Base-by-base conservation (phyloP, 2,329 filamentous ascomycete species). In the Xylaria hypoxylon region DNA sequence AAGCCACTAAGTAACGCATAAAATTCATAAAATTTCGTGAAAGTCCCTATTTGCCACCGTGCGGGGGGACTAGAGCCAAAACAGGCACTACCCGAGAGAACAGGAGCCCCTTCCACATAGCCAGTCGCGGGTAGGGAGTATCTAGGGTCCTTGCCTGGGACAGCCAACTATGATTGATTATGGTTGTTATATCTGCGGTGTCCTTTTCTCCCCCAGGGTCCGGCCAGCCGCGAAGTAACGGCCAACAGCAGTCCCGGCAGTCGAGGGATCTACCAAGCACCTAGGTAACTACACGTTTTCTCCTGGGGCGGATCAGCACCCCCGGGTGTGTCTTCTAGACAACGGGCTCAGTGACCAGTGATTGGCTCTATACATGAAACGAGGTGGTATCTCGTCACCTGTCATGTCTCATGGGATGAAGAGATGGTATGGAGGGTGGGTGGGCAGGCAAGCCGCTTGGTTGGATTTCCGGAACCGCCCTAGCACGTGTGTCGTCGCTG, bases 361-460 rank as follows among this genome's bases (percentile, higher is more conserved):
- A 35, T 31, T 44, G 22, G n/a, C 24, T 22, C 6, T 42, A 31
- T 35, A 63, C 26, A 58, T 59, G 59, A 66, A 66, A 66, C 59
- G 28, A 26, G 31, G 47, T 28, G 40, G 47, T 44, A 33, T 59
- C 31, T 53, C 22, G 26, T 59, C 64, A 55, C 38, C 48, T 55
- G 59, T 45, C 59, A 62, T 48, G 22, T 33, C 59, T 47, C 48
- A 33, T 59, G 53, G 64, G 53, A 62, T 62, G 33, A 17, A 66
- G 22, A 44, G 15, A 51, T 42, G 53, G 53, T 48, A 50, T 19
- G 50, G 59, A 55, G 47, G 62, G 59, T 62, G 59, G 35, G 35
- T 28, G 24, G 35, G 40, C 31, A 19, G 28, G 51, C 53, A 50
- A 62, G 40, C 47, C 50, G 17, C 45, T 62, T 44, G 38, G 40